Percentiles rank a stretch among this genome's conserved stretches.
Evolutionary conservation across 2,329 filamentous ascomycete species (phyloP).

Genomic region (Penicillium brasilianum): DNA sequence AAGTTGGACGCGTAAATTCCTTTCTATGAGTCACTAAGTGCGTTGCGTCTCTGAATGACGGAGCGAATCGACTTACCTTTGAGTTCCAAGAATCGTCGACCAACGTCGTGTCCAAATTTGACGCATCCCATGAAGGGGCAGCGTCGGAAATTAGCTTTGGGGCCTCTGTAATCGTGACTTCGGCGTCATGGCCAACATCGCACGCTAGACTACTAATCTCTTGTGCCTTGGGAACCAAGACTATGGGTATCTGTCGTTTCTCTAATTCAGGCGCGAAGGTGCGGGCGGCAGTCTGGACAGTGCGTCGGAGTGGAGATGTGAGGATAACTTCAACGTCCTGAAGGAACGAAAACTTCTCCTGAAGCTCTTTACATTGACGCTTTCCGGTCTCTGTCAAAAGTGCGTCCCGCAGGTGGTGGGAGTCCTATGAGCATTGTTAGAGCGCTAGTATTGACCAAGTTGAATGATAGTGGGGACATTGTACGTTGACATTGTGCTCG

Average conservation of each 20-base stretch:
- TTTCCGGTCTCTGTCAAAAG: not conserved
- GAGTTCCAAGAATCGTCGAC: not conserved
- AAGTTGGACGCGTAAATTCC: not conserved
- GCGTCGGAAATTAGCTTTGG: not conserved
- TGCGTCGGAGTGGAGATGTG: not conserved
- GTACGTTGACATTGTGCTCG: not conserved
- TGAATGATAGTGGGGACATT: not conserved
- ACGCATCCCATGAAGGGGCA: not conserved
- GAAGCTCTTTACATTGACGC: not conserved
- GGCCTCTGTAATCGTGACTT: not conserved
- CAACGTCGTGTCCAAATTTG: not conserved
- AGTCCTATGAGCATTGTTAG: not conserved
- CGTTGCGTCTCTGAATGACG: not conserved
- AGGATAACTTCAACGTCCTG: not conserved
- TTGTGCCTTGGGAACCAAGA: not conserved
- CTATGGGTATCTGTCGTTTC: not conserved
- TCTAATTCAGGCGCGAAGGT: not conserved
- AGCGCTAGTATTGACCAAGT: not conserved
- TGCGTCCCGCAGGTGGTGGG: not conserved
- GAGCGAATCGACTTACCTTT: not conserved
- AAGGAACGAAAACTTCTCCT: not conserved
- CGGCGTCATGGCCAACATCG: not conserved
- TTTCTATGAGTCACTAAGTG: not conserved
- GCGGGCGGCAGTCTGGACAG: not conserved
- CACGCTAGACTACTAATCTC: not conserved